A percentile compares a stretch with the other conserved stretches of the same genome.
These are phyloP conservation scores for Penicillium italicum DNA, from an alignment of 2,329 filamentous ascomycete genomes.

Conservation along the genomic window DNA sequence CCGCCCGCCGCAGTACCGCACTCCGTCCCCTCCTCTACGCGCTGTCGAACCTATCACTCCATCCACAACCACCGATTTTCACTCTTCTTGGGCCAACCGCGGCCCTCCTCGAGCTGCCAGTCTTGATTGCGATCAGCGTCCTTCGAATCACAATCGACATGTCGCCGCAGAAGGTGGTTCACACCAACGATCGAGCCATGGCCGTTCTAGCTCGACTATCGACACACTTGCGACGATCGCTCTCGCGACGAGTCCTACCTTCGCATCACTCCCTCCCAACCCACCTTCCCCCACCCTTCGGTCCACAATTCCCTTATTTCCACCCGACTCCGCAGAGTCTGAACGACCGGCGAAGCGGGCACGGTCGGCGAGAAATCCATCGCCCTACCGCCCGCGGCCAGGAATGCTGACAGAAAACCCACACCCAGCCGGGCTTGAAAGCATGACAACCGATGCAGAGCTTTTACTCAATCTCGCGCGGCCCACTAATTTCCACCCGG, in stretches of 20 bases:
- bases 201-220: conserved; percentile 46
- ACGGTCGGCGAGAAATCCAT: conserved; percentile 55
- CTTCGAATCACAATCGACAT: conserved; percentile 21
- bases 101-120: conserved; percentile 23
- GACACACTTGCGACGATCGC: conserved; percentile 51
- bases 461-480: conserved; percentile 46
- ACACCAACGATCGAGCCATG: conserved; percentile 38
- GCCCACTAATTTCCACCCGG: conserved; percentile 35
- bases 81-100: conserved; percentile 31
- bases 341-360: conserved; percentile 58
- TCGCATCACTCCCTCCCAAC: conserved; percentile 35
- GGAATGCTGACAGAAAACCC: conserved; percentile 28
- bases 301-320: conserved; percentile 28
- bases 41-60: conserved; percentile 47
- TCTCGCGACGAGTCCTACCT: conserved; percentile 48
- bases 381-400: conserved; percentile 36
- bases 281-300: conserved; percentile 28
- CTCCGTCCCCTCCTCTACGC: conserved; percentile 47
- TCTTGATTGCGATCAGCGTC: conserved; percentile 24
- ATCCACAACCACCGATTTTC: conserved; percentile 29
- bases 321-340: conserved; percentile 28
- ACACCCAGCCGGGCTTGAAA: conserved; percentile 35
- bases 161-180: conserved; percentile 20
- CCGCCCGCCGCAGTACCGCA: conserved; percentile 45
- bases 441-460: conserved; percentile 48